These are phyloP conservation scores for Magnolia officinalis DNA, from an alignment of 164 flowering plant genomes.

Conservation along the genomic window DNA sequence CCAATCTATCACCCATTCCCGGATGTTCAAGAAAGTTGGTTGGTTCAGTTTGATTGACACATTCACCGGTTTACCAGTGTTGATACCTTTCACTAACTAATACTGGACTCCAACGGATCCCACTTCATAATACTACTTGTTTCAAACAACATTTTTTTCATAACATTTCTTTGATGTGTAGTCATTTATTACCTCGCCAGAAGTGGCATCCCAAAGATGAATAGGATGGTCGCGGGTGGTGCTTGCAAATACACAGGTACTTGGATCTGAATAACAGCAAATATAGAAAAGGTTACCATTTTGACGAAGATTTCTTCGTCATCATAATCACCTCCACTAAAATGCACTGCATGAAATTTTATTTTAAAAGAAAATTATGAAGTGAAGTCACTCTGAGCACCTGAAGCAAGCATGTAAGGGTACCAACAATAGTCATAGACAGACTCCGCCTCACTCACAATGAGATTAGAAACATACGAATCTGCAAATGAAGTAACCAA, in stretches of 20 bases:
- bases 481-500: slow-evolving; percentile 40
- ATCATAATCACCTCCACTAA: not conserved
- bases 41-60: not conserved
- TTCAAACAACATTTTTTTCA: not conserved
- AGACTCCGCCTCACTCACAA: slow-evolving; percentile 79
- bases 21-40: not conserved
- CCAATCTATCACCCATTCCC: not conserved
- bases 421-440: slow-evolving; percentile 97
- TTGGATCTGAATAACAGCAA: slow-evolving; percentile 57
- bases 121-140: not conserved
- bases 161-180: not conserved
- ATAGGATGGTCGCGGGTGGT: slow-evolving; percentile 96
- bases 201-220: slow-evolving; percentile 94
- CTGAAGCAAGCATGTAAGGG: slow-evolving; percentile 91
- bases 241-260: slow-evolving; percentile 80
- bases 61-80: not conserved
- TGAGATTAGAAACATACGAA: slow-evolving; percentile 62
- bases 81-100: not conserved
- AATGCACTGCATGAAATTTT: not conserved
- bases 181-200: slow-evolving; percentile 68
- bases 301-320: not conserved
- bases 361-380: not conserved
- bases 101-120: not conserved
- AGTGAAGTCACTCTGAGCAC: slow-evolving; percentile 25
- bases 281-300: slow-evolving; percentile 7